These are phyloP conservation scores for Rhizoctonia solani DNA, from an alignment of 1,284 basidiomycete species.

Conservation along the genomic window DNA sequence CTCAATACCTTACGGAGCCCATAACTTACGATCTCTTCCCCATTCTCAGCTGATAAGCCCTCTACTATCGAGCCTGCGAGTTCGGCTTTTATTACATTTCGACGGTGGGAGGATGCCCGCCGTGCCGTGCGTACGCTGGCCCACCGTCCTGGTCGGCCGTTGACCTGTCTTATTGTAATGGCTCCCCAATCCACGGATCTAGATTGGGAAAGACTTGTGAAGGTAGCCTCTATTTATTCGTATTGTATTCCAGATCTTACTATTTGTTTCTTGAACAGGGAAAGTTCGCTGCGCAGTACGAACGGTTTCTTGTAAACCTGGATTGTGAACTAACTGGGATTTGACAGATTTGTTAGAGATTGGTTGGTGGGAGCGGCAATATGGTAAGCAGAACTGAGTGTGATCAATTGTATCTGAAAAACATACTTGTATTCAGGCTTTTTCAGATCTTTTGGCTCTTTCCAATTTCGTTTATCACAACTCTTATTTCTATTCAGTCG, in stretches of 20 bases:
- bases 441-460: conserved; percentile 48
- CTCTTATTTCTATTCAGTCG: conserved; percentile 39
- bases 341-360: conserved; percentile 30
- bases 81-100: conserved; percentile 50
- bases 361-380: conserved; percentile 30
- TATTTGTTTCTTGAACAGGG: conserved; percentile 9
- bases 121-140: conserved; percentile 44
- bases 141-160: conserved; percentile 43
- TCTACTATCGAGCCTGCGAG: conserved; percentile 46
- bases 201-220: conserved; percentile 48
- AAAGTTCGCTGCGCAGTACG: conserved; percentile 35
- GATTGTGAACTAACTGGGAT: not conserved
- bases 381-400: conserved; percentile 38
- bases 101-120: conserved; percentile 45
- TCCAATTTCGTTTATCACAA: conserved; percentile 32
- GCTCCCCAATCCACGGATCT: conserved; percentile 49
- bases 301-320: not conserved
- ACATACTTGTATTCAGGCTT: conserved; percentile 17
- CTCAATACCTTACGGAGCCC: too few relatives aligned
- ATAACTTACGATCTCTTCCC: too few relatives aligned
- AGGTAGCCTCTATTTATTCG: conserved; percentile 43
- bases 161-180: conserved; percentile 42
- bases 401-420: not conserved
- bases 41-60: too few relatives aligned
- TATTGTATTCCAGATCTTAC: not conserved